A percentile compares a stretch with the other conserved stretches of the same genome.
phyloP scores from a whole-genome alignment of 768 basidiomycete genomes.

The Podaxis sp. region DNA sequence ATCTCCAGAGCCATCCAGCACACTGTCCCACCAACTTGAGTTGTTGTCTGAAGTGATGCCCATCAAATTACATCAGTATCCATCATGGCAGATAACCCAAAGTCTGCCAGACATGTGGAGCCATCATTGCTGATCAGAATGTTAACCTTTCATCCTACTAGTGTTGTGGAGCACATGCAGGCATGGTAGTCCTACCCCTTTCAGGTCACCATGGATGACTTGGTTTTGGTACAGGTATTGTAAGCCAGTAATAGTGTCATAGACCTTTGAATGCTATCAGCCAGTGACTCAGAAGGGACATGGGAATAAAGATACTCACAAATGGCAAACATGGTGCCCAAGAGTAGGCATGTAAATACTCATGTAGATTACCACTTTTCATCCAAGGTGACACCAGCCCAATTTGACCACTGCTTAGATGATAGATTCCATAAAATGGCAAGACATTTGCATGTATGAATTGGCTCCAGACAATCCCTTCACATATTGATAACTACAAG shows the following conservation, averaged over 20 bases:
- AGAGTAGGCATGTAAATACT: neutral
- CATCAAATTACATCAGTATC: neutral
- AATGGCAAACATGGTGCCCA: neutral
- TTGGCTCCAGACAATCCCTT: constrained; percentile 17
- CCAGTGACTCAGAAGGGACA: neutral
- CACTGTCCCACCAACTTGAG: neutral
- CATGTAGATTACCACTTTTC: constrained; percentile 13
- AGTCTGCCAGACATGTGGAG: neutral
- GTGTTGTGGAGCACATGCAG: neutral
- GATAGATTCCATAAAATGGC: constrained; percentile 17
- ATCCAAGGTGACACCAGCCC: constrained; percentile 18
- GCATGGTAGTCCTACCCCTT: constrained; percentile 17
- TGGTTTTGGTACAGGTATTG: constrained; percentile 18
- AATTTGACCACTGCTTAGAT: neutral
- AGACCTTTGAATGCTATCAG: neutral
- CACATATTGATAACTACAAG: constrained; percentile 6
- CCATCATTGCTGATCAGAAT: neutral
- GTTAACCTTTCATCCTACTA: neutral
- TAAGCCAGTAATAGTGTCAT: constrained; percentile 17
- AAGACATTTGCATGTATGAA: constrained; percentile 10
- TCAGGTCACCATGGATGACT: constrained; percentile 22
- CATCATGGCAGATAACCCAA: neutral
- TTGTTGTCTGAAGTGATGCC: neutral
- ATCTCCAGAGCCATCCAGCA: neutral
- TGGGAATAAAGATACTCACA: neutral